Conservation (phyloP, 2,329 filamentous ascomycete genomes). For the Metarhizium brunneum region DNA sequence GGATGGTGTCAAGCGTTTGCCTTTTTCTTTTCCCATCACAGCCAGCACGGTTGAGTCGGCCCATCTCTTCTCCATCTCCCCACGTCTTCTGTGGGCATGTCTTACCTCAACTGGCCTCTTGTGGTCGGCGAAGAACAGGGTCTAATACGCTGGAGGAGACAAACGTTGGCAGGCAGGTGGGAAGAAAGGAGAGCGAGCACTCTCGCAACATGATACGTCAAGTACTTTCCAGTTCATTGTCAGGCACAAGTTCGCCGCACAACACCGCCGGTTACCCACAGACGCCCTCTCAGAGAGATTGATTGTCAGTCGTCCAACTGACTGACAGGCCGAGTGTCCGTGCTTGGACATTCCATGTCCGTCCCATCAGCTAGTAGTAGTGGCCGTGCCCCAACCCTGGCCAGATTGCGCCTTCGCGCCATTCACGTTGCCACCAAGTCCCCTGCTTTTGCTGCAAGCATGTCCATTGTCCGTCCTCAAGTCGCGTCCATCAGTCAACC, state of each 20-base stretch:
- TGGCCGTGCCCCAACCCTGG: too few relatives aligned
- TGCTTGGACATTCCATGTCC: background rate
- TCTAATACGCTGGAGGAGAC: too few relatives aligned
- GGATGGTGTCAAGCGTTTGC: too few relatives aligned
- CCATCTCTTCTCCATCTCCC: background rate
- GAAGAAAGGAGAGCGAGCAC: background rate
- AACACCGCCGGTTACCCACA: background rate
- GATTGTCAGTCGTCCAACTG: too few relatives aligned
- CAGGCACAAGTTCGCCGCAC: background rate
- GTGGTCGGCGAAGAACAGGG: background rate
- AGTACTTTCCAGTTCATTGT: background rate
- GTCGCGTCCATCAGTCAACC: background rate
- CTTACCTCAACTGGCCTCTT: background rate
- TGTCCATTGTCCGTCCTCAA: background rate
- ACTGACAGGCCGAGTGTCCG: background rate
- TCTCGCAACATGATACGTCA: too few relatives aligned
- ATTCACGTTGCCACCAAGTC: too few relatives aligned
- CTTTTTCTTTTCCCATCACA: too few relatives aligned
- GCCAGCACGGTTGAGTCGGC: background rate
- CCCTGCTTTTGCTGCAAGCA: too few relatives aligned
- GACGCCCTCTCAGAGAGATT: background rate
- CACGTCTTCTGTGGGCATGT: background rate
- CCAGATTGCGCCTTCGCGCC: too few relatives aligned
- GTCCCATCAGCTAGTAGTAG: too few relatives aligned
- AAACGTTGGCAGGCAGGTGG: too few relatives aligned